These are phyloP conservation scores for Neurospora sp. DNA, from an alignment of 495 filamentous ascomycete species.

Conservation along the genomic window DNA sequence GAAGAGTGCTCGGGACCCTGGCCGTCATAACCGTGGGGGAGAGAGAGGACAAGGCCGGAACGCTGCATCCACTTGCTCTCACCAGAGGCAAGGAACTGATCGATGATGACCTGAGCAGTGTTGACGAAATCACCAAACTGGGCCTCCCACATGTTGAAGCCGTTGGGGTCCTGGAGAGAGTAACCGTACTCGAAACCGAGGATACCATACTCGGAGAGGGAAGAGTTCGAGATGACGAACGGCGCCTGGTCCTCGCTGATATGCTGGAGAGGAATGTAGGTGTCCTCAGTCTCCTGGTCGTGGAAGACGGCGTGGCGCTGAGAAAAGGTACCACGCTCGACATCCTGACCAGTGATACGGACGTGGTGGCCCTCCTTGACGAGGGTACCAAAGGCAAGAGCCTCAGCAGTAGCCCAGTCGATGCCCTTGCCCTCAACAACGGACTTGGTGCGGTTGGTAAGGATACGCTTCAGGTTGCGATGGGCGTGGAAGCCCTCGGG, in stretches of 20 bases:
- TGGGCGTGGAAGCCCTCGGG: conserved; percentile 84
- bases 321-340: conserved; percentile 98
- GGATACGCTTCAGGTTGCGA: conserved; percentile 94
- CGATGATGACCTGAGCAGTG: conserved; percentile 97
- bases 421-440: conserved; percentile 89
- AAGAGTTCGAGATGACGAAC: conserved; percentile 96
- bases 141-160: conserved; percentile 97
- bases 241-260: conserved; percentile 77
- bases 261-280: conserved; percentile 87
- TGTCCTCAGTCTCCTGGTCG: conserved; percentile 87
- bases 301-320: conserved; percentile 95
- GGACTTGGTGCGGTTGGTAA: conserved; percentile 79
- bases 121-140: conserved; percentile 99
- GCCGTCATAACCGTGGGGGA: conserved; percentile 96
- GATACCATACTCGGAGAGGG: conserved; percentile 85
- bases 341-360: conserved; percentile 94
- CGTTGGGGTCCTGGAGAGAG: conserved; percentile 91
- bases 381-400: conserved; percentile 86
- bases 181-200: conserved; percentile 99
- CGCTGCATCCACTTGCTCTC: conserved; percentile 98
- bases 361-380: conserved; percentile 91
- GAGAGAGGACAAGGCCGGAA: conserved; percentile 84
- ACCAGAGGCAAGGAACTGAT: conserved; percentile 96
- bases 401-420: conserved; percentile 96
- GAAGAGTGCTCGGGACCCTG: conserved; percentile 98